Percentiles rank a stretch among this genome's conserved stretches.
These are phyloP conservation scores for Sanghuangporus weigelae DNA, from an alignment of 1,284 basidiomycete species.

Conservation along the genomic window DNA sequence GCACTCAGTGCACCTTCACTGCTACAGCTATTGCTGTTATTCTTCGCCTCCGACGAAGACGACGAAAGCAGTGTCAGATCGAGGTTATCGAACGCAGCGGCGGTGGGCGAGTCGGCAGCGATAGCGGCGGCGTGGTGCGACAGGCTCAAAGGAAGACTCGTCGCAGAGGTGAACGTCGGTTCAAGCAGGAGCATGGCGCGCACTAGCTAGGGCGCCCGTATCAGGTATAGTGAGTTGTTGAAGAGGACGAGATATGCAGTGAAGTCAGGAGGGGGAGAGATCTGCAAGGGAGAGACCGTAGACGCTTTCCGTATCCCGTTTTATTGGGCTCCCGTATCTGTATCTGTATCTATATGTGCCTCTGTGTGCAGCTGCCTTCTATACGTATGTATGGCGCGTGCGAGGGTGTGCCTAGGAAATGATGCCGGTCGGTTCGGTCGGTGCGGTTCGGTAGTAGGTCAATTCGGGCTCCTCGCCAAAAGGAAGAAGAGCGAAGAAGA, in stretches of 20 bases:
- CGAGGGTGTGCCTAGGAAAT: neutral
- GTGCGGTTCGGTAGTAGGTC: no score
- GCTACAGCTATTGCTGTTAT: neutral
- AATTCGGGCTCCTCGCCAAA: neutral
- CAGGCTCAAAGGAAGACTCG: neutral
- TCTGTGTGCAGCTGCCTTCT: no score
- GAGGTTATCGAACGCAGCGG: neutral
- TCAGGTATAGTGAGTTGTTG: neutral
- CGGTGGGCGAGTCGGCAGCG: neutral
- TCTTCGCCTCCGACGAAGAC: neutral
- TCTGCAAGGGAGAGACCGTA: neutral
- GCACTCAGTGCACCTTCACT: neutral
- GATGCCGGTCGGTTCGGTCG: neutral
- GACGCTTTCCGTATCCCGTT: neutral
- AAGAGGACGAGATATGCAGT: neutral
- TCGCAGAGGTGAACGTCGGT: neutral
- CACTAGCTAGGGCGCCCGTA: neutral
- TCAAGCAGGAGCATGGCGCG: constrained; percentile 5
- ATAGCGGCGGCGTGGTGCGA: neutral
- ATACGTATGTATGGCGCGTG: neutral
- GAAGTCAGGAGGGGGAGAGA: neutral
- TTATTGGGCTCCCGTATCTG: neutral
- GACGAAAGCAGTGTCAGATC: neutral
- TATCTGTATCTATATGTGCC: neutral
- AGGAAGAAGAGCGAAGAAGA: neutral